A percentile compares a stretch with the other conserved stretches of the same genome.
Evolutionary conservation across 805 yeast species (phyloP).

Genomic region (Metschnikowia shivogae): DNA sequence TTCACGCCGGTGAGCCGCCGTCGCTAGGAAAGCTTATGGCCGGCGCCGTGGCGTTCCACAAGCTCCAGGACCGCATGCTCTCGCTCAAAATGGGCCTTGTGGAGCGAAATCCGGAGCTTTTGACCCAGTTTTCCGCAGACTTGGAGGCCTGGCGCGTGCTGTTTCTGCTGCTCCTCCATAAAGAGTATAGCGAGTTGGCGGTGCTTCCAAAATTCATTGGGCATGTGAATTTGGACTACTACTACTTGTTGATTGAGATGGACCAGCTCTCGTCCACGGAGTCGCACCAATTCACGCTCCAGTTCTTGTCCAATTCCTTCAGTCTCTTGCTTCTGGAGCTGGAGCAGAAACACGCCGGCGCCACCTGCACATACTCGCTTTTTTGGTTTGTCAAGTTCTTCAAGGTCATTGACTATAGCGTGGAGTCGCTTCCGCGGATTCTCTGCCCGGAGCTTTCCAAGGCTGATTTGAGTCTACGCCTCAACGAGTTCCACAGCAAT

Average conservation of each 20-base stretch:
- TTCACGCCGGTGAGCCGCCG: conserved; percentile 23
- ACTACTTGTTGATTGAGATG: conserved; percentile 36
- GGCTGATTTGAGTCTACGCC: conserved; percentile 20
- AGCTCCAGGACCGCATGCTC: conserved; percentile 25
- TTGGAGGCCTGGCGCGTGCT: conserved; percentile 37
- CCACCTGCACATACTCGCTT: conserved; percentile 21
- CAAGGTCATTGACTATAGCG: conserved; percentile 32
- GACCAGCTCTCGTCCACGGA: conserved; percentile 38
- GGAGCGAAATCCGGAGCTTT: conserved; percentile 5
- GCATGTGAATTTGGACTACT: conserved; percentile 34
- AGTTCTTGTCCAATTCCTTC: conserved; percentile 38
- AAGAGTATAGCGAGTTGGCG: conserved; percentile 23
- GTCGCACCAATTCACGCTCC: conserved; percentile 38
- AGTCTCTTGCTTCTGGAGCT: conserved; percentile 26
- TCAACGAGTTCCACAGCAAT: conserved; percentile 32
- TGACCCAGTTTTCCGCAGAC: conserved; percentile 24
- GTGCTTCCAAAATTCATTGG: conserved; percentile 32
- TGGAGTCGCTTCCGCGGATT: conserved; percentile 20
- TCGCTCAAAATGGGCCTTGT: conserved; percentile 15
- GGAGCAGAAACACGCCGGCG: conserved; percentile 15
- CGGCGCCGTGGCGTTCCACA: conserved; percentile 23
- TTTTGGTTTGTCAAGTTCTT: conserved; percentile 35
- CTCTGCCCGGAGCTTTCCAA: conserved; percentile 11
- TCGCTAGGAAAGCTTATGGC: conserved; percentile 17
- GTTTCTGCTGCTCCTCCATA: conserved; percentile 26